These are phyloP conservation scores for Striga asiatica DNA, from an alignment of 257 asterid genomes.

Conservation along the genomic window DNA sequence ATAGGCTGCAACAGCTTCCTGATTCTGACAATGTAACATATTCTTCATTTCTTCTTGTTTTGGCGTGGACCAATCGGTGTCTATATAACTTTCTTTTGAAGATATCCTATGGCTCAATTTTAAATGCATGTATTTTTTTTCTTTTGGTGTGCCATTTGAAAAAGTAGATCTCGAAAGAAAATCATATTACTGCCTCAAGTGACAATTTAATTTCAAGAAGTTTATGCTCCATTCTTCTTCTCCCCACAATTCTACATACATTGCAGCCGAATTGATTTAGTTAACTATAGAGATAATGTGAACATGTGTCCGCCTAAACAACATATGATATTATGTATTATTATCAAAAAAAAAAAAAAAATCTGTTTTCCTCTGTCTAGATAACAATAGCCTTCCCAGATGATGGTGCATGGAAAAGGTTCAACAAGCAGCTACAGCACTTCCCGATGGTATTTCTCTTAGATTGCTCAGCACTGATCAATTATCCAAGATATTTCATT, in stretches of 20 bases:
- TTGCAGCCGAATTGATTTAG: conserved; percentile 8
- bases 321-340: neutral
- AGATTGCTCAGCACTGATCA: conserved; percentile 3
- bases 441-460: conserved; percentile 70
- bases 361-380: conserved; percentile 27
- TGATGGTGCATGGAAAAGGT: conserved; percentile 99
- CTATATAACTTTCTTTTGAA: no score
- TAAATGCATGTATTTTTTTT: no score
- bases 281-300: neutral
- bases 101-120: no score
- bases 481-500: neutral
- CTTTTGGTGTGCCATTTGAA: no score
- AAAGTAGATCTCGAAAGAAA: neutral
- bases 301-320: neutral
- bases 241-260: neutral
- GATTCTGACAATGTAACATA: conserved; percentile 87
- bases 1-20: conserved; percentile 86
- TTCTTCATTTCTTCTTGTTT: conserved; percentile 11
- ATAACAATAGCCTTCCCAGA: conserved; percentile 96
- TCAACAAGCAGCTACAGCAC: conserved; percentile 98
- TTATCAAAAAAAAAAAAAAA: neutral
- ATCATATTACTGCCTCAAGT: neutral
- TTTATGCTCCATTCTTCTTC: neutral
- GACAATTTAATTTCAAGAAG: no score
- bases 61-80: no score